Evolutionary conservation across 148 eudicot species (phyloP).

Genomic region (Amaranthus palmeri): DNA sequence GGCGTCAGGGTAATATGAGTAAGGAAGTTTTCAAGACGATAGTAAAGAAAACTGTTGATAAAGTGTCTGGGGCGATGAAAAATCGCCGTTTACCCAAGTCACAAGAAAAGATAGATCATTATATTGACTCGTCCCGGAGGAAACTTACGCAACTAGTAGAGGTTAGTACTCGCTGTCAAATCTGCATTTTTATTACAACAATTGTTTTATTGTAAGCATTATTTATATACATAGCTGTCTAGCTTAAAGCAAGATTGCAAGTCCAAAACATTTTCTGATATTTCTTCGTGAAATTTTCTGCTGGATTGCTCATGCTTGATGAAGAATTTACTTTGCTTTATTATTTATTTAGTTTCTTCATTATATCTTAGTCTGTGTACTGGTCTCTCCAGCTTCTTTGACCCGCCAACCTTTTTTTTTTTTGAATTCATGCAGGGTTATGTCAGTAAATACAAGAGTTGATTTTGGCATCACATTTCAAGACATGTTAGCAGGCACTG

Average conservation of each 20-base stretch:
- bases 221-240: not conserved
- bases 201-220: not conserved
- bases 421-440: slow-evolving; percentile 65
- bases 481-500: not conserved
- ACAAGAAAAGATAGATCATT: slow-evolving; percentile 76
- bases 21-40: slow-evolving; percentile 98
- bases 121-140: slow-evolving; percentile 79
- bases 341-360: no score
- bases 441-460: slow-evolving; percentile 69
- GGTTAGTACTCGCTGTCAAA: slow-evolving; percentile 37
- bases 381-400: not conserved
- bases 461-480: slow-evolving; percentile 10
- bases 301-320: not conserved
- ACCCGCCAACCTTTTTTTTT: not conserved
- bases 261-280: not conserved
- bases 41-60: slow-evolving; percentile 95
- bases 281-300: not conserved
- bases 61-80: slow-evolving; percentile 92
- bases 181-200: not conserved
- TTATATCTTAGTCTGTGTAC: not conserved
- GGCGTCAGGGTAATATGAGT: slow-evolving; percentile 99
- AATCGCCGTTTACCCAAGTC: slow-evolving; percentile 84
- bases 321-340: not conserved
- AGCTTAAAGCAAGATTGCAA: not conserved
- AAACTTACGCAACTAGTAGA: slow-evolving; percentile 82